These are phyloP conservation scores for Cylindrotheca fusiformis DNA, from an alignment of 108 stramenopile species.

Conservation along the genomic window DNA sequence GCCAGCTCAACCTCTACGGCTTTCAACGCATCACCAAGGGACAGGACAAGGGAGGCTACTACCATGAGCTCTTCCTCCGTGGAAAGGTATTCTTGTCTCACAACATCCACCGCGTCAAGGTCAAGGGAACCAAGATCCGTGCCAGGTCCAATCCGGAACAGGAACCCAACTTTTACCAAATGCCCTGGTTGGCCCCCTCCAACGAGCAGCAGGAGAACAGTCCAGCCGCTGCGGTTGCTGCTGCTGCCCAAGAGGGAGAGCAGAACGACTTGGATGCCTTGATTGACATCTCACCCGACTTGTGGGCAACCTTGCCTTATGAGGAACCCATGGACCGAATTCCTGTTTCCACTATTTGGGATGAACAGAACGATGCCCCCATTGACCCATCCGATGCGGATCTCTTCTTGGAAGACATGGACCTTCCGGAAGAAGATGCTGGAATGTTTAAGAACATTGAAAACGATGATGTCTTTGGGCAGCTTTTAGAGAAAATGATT, in stretches of 20 bases:
- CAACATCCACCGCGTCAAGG: conserved; percentile 67
- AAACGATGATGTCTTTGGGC: conserved; percentile 25
- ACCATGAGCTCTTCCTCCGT: conserved; percentile 78
- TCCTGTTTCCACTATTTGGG: too few relatives aligned
- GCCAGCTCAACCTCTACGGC: conserved; percentile 92
- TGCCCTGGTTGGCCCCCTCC: conserved; percentile 48
- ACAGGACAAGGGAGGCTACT: conserved; percentile 60
- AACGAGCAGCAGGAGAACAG: not conserved
- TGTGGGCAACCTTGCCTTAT: not conserved
- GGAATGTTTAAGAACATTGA: conserved; percentile 10
- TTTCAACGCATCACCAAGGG: conserved; percentile 79
- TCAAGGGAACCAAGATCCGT: conserved; percentile 80
- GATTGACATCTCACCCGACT: not conserved
- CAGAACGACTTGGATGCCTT: not conserved
- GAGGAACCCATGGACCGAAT: too few relatives aligned
- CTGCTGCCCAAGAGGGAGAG: not conserved
- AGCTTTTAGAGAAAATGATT: conserved; percentile 28
- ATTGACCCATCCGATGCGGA: conserved; percentile 5
- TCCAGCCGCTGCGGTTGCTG: not conserved
- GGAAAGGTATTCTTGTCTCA: conserved; percentile 61
- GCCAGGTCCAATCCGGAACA: conserved; percentile 71
- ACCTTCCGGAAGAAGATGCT: not conserved
- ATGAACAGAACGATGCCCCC: too few relatives aligned
- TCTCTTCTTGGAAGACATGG: conserved; percentile 27
- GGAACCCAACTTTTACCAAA: conserved; percentile 76